These are phyloP conservation scores for Glutinoglossum americanum DNA, from an alignment of 495 filamentous ascomycete species.

Conservation along the genomic window DNA sequence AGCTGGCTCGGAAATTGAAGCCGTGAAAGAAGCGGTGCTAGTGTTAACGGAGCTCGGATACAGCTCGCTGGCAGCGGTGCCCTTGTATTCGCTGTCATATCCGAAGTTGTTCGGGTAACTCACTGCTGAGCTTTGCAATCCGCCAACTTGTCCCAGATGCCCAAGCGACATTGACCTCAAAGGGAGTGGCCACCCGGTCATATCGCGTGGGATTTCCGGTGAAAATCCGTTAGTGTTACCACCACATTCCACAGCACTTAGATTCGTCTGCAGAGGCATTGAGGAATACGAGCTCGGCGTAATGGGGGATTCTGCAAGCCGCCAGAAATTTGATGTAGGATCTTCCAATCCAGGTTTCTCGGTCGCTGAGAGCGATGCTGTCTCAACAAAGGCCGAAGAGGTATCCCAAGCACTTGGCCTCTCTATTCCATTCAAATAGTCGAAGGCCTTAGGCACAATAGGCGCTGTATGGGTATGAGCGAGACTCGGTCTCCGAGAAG, in stretches of 20 bases:
- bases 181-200: slow-evolving; percentile 1
- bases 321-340: slow-evolving; percentile 2
- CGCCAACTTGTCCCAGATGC: not conserved
- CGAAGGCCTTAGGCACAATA: not conserved
- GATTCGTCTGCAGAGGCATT: not conserved
- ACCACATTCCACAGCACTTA: not conserved
- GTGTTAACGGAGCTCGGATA: not conserved
- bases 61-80: not conserved
- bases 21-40: not conserved
- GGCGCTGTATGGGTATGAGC: not conserved
- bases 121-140: not conserved
- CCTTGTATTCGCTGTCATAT: not conserved
- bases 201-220: not conserved
- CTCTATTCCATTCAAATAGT: not conserved
- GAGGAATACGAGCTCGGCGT: not conserved
- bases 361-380: not conserved
- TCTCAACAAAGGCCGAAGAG: not conserved
- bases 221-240: not conserved
- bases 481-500: not conserved
- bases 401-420: not conserved
- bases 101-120: not conserved
- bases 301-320: slow-evolving; percentile 2
- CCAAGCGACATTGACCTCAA: slow-evolving; percentile 1
- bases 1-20: slow-evolving; percentile 2
- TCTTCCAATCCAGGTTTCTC: slow-evolving; percentile 2